A percentile compares a stretch with the other conserved stretches of the same genome.
phyloP scores from a whole-genome alignment of 1,284 basidiomycete genomes.

The Cryptococcus hybrid region DNA sequence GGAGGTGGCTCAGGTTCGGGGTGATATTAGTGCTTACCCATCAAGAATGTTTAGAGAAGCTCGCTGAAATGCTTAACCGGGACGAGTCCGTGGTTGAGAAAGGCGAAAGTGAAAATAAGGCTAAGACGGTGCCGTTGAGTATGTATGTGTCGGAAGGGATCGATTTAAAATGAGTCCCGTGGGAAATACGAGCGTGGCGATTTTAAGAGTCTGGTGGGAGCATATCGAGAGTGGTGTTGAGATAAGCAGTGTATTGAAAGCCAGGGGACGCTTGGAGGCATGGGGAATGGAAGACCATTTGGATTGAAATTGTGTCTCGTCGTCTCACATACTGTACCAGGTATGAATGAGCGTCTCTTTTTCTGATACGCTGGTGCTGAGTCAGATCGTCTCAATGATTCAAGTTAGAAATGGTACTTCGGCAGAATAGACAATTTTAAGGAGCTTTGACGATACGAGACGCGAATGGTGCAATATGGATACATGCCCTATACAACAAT shows the following conservation, averaged over 20 bases:
- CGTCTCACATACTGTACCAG: too few relatives aligned
- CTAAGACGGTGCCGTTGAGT: conserved; percentile 1
- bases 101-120: background rate
- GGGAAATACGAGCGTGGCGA: conserved; percentile 17
- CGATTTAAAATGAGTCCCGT: background rate
- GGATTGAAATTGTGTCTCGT: background rate
- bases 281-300: conserved; percentile 19
- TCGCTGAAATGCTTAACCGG: conserved; percentile 5
- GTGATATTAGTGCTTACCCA: conserved; percentile 17
- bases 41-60: conserved; percentile 14
- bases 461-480: too few relatives aligned
- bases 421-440: too few relatives aligned
- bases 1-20: conserved; percentile 1
- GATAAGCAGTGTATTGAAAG: background rate
- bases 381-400: too few relatives aligned
- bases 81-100: background rate
- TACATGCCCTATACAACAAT: too few relatives aligned
- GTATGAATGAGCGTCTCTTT: too few relatives aligned
- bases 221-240: conserved; percentile 1
- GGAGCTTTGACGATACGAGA: too few relatives aligned
- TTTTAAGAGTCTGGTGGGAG: conserved; percentile 22
- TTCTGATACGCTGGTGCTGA: background rate
- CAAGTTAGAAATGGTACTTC: too few relatives aligned
- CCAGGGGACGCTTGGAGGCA: conserved; percentile 16
- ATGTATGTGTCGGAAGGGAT: conserved; percentile 9